phyloP scores from a whole-genome alignment of 768 basidiomycete genomes.

The Inosperma sp. region DNA sequence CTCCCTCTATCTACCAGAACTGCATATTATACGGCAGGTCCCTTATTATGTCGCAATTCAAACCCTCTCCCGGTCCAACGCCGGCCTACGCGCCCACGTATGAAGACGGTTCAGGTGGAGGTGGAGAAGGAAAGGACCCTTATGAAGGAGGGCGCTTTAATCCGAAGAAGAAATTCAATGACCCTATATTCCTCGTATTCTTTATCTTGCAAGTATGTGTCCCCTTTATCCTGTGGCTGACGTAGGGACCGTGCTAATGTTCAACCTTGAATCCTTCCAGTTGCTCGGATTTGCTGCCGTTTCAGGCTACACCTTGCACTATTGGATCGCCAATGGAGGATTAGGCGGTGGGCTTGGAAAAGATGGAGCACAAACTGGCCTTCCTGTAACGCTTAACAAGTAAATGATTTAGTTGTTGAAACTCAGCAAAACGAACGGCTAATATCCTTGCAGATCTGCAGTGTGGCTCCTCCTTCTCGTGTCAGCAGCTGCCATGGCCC shows the following conservation, averaged over 20 bases:
- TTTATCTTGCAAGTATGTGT: constrained; percentile 67
- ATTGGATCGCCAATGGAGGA: constrained; percentile 61
- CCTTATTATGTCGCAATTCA: constrained; percentile 24
- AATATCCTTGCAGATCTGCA: constrained; percentile 53
- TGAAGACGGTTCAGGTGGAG: constrained; percentile 20
- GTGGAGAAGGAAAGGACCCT: constrained; percentile 43
- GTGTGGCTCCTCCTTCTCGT: constrained; percentile 74
- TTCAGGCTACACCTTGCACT: constrained; percentile 58
- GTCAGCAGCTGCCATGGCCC: constrained; percentile 59
- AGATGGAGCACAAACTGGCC: constrained; percentile 53
- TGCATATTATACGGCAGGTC: too few species aligned
- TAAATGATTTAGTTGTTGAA: constrained; percentile 36
- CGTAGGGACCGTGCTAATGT: background rate
- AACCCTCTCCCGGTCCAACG: constrained; percentile 38
- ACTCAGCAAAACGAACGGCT: background rate
- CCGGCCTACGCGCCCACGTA: constrained; percentile 34
- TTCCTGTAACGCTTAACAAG: constrained; percentile 55
- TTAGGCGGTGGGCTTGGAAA: constrained; percentile 69
- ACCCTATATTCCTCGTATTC: constrained; percentile 63
- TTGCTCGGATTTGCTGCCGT: constrained; percentile 64
- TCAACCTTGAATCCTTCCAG: constrained; percentile 28
- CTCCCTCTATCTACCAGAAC: too few species aligned
- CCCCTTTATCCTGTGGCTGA: background rate
- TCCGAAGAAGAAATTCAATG: constrained; percentile 66
- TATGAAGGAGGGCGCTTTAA: constrained; percentile 62